Base-by-base conservation (phyloP, 441 rosid genomes). In the Rhodomyrtus psidioides region DNA sequence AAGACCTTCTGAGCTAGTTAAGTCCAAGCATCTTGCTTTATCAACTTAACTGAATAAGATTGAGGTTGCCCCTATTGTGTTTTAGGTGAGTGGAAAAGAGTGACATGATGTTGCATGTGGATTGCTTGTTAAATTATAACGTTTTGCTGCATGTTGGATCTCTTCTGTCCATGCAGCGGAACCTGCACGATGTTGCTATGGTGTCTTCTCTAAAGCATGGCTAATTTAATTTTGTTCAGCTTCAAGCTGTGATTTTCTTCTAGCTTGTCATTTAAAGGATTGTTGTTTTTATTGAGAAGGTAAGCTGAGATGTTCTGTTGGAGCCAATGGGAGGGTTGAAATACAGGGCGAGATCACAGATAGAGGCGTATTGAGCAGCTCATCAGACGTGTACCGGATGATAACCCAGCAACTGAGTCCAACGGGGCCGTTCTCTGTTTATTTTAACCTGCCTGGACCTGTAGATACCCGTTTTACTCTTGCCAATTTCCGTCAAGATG, bases 361-460 rank as follows among this genome's bases (percentile, higher is more conserved):
- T 46, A 90, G 88, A 30, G 91, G 86, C 8, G 82, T 92, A 49
- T 53, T 89, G 56, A 90, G 90, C 30, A 91, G 87, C 42, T 74
- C 92, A 3, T 84, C 89, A 5, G 86, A 86, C 17, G 87, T 85
- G 9, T 93, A 87, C 88, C 88, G 93, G 90, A 87, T 92, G 92
- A 93, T 86, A 53, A 93, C 92, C 70, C 93, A 93, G 88, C 95
- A 94, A 88, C 89, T 93, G 3, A 86, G 88, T 85, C 92, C 94
- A 0, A 90, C 94, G 0, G 99, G 99, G 57, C 94, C 96, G 2
- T 95, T 97, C 89, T 88, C 92, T 0, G 55, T 97, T 83, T 88
- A 94, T 0, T 94, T 97, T 84, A 91, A 90, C 81, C 92, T 97
- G 53, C 99, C 99, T 0, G 98, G 99, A 85, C 95, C 94, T n/a